Evolutionary conservation across 179 eudicot species (phyloP), one percentile per base, ranked within the genome.

Genomic region (Gypsophila paniculata): DNA sequence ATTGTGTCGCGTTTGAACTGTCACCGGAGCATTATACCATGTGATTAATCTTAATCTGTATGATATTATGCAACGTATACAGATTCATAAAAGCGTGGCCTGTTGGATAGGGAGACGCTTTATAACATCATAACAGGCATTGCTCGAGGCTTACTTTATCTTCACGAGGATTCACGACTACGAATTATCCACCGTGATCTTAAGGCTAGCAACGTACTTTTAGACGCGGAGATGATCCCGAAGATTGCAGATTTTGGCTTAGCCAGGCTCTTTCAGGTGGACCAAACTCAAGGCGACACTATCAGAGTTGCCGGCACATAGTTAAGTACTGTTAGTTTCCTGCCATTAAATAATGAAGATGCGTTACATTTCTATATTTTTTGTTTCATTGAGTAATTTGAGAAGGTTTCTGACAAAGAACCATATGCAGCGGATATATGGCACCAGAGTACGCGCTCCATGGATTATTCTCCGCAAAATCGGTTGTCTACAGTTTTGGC

Each of bases 191-290:
- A 81, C n/a, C 84, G 80, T 60, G 85, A 84, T 61, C 79, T 81
- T 13, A 82, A 79, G 70, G 80, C 85, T 1, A 79, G 69, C 17
- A 84, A 84, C 63, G 42, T 82, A 51, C 68, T 84, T 18, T 67
- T 81, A 26, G 87, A 77, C 29, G 61, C 25, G n/a, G 75, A 82
- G 3, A 76, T 81, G 63, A 69, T 72, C 51, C 75, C 83, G 1
- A 82, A 84, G 69, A 73, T 84, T 65, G 80, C 83, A 39, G 83
- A 82, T 73, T 82, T 84, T 49, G 87, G 87, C 4, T 69, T 75
- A 82, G 85, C 87, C 38, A 82, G 79, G 34, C 38, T 78, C 12
- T 74, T 74, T 66, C 39, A 61, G 18, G 38, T 71, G 8, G 82
- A 82, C 52, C 85, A 84, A 65, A 80, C 77, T 68, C 79, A 80